phyloP scores from a whole-genome alignment of 2,329 filamentous ascomycete species.

The Aspergillus fumigatus region DNA sequence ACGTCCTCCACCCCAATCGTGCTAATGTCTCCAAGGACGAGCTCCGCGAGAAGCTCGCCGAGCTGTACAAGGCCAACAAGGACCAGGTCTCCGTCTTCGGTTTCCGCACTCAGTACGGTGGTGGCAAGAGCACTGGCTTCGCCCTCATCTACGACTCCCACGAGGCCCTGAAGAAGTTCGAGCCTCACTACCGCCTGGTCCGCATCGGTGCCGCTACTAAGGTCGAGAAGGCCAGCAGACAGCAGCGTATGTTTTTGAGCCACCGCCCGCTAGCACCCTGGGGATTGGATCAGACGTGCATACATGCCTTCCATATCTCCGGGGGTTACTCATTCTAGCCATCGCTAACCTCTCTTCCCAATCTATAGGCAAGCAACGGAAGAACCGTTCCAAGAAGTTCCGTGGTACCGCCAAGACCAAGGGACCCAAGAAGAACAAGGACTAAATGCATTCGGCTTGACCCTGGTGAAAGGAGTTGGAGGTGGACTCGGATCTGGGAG shows the following conservation, averaged over 20 bases:
- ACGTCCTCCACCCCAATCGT: conserved; percentile 98
- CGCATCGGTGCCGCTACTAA: conserved; percentile 88
- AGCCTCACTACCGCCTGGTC: conserved; percentile 96
- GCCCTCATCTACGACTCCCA: conserved; percentile 97
- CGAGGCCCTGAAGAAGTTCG: conserved; percentile 99
- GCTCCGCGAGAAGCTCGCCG: conserved; percentile 88
- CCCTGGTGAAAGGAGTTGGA: conserved; percentile 22
- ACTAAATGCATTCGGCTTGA: conserved; percentile 53
- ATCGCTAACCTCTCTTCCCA: neutral
- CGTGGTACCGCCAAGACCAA: conserved; percentile 98
- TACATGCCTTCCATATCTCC: neutral
- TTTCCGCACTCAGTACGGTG: conserved; percentile 98
- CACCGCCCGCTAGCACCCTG: neutral
- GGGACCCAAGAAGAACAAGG: conserved; percentile 88
- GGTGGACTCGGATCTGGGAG: conserved; percentile 6
- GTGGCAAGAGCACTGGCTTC: conserved; percentile 99
- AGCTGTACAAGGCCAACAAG: conserved; percentile 97
- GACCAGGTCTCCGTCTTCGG: conserved; percentile 98
- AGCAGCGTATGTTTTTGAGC: conserved; percentile 79
- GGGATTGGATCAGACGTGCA: neutral
- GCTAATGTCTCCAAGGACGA: conserved; percentile 99
- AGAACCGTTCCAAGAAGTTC: conserved; percentile 99
- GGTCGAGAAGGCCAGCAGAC: conserved; percentile 95
- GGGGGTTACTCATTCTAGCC: neutral
- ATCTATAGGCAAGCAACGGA: conserved; percentile 93